Evolutionary conservation across 768 basidiomycete genomes (phyloP).

Genomic region (Sutorius australiensis): DNA sequence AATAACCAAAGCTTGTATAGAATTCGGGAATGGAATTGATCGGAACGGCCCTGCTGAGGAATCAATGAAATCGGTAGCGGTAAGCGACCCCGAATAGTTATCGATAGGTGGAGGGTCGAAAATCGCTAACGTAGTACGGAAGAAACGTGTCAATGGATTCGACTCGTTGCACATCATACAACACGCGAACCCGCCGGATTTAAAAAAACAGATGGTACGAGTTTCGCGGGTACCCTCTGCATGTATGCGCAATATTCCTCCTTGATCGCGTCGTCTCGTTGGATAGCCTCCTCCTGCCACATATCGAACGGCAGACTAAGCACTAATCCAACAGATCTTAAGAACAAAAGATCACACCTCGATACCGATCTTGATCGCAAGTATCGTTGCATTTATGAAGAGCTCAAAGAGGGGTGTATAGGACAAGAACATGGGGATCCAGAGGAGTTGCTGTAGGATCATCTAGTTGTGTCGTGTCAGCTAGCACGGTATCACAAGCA

Average conservation of each 20-base stretch:
- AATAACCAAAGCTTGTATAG: background rate
- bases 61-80: too few relatives aligned
- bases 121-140: too few relatives aligned
- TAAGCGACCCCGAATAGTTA: too few relatives aligned
- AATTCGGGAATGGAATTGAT: background rate
- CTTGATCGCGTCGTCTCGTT: background rate
- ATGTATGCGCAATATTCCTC: constrained; percentile 12
- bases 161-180: background rate
- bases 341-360: background rate
- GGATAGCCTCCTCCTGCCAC: constrained; percentile 7
- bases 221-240: constrained; percentile 10
- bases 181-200: background rate
- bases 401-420: constrained; percentile 1
- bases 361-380: constrained; percentile 4
- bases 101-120: too few relatives aligned
- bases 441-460: background rate
- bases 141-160: too few relatives aligned
- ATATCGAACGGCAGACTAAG: background rate
- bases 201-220: constrained; percentile 12
- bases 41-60: too few relatives aligned
- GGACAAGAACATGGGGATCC: constrained; percentile 8
- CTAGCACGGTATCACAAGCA: background rate
- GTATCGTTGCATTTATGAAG: background rate
- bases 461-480: background rate
- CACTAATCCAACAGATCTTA: too few relatives aligned